Evolutionary conservation across 140 eudicot species (phyloP), one percentile per base, ranked within the genome.

Genomic region (Bidens hawaiensis): DNA sequence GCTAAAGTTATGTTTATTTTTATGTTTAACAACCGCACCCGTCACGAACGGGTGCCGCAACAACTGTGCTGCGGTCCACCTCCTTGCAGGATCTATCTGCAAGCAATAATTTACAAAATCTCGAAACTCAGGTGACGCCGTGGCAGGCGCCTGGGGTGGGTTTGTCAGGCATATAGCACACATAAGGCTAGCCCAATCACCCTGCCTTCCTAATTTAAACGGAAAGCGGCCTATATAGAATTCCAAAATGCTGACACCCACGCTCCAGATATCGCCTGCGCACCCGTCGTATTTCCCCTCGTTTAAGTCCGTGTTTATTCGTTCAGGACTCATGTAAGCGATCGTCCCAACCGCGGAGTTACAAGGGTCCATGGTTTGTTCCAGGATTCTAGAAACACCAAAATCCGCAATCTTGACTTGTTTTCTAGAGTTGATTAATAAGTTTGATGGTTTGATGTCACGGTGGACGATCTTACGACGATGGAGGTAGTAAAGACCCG

Each of bases 261-360:
- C 78, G 57, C 97, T 89, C 97, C 97, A 89, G 0, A 89, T 86
- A 64, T 89, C 97, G 1, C 97, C 95, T 0, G 97, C 97, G 45
- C 83, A 89, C 0, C 95, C 95, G 23, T 89, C 82, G 61, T 89
- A 89, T 70, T 21, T 62, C 0, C 97, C 95, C 31, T 86, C 83
- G 49, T 85, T 85, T 56, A 83, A 58, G 54, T 89, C 95, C 1
- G 97, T 83, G 71, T 89, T 86, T 63, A 89, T 89, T 71, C 97
- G 41, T 40, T 89, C 97, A 0, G 97, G 97, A 25, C 97, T 89
- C 97, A 89, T 89, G 75, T 89, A 89, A 24, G 97, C 97, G 26
- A 89, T 89, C 3, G 97, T 89, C 7, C 97, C 97, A 2, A 89
- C 97, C 3, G 93, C 59, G 0, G 95, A 85, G 49, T 85, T 78